These are phyloP conservation scores for Talaromyces nanjingensis DNA, from an alignment of 495 filamentous ascomycete genomes.

Conservation along the genomic window DNA sequence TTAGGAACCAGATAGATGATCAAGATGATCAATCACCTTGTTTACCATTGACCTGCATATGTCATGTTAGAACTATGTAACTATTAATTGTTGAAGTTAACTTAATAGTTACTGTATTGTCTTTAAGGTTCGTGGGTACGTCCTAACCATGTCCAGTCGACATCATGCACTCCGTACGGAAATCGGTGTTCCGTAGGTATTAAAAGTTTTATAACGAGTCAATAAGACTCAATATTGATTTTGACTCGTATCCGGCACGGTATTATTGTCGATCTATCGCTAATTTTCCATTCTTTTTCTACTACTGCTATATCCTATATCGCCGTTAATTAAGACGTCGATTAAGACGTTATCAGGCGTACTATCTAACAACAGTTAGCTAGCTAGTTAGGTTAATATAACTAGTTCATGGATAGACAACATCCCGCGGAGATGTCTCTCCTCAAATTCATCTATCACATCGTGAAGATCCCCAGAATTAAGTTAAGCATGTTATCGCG, in stretches of 20 bases:
- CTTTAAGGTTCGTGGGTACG: background rate
- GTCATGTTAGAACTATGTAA: background rate
- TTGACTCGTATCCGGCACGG: background rate
- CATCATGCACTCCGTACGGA: background rate
- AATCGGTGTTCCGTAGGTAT: background rate
- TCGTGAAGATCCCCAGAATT: background rate
- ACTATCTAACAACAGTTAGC: background rate
- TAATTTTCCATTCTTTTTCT: background rate
- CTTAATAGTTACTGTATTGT: background rate
- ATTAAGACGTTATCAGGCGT: background rate
- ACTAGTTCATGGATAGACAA: background rate
- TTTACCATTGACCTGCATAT: background rate
- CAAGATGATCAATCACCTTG: background rate
- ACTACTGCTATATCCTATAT: background rate
- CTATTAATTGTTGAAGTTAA: no score
- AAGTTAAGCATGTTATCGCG: background rate
- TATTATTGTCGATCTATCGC: background rate
- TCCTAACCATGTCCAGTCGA: background rate
- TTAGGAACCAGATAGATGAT: background rate
- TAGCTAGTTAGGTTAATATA: background rate
- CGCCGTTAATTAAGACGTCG: no score
- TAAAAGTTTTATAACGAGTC: background rate
- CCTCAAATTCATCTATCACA: background rate
- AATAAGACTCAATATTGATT: no score
- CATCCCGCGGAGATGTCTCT: background rate